These are phyloP conservation scores for Aquilaria sinensis DNA, from an alignment of 345 rosid species.

Conservation along the genomic window DNA sequence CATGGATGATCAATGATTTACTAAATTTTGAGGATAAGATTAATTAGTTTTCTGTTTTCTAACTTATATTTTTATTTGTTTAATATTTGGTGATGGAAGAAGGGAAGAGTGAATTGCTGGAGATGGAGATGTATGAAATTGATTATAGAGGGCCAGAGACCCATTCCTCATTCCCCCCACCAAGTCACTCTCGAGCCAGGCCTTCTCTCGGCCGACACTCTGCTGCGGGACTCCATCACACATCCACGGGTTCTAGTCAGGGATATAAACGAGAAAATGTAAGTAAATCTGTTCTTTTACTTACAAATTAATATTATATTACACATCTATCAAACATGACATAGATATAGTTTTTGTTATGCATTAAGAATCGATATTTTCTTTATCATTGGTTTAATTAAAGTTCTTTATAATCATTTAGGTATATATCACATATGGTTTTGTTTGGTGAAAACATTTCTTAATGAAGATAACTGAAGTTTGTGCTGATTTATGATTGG, in stretches of 20 bases:
- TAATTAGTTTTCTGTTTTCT: too few species aligned
- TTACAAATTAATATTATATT: not conserved
- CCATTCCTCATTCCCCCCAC: slow-evolving; percentile 21
- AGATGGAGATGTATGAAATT: slow-evolving; percentile 17
- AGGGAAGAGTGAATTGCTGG: not conserved
- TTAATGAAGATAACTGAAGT: too few species aligned
- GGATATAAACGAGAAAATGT: not conserved
- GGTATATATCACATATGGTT: too few species aligned
- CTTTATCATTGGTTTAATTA: too few species aligned
- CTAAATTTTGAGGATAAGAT: too few species aligned
- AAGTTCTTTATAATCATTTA: too few species aligned
- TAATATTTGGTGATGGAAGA: not conserved
- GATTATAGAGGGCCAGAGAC: slow-evolving; percentile 30
- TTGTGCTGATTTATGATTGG: too few species aligned
- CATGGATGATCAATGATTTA: too few species aligned
- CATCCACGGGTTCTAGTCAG: not conserved
- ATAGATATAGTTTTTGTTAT: too few species aligned
- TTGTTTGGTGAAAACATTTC: too few species aligned
- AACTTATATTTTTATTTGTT: not conserved
- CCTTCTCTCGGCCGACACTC: not conserved
- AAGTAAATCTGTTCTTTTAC: not conserved
- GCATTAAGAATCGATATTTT: too few species aligned
- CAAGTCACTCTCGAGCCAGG: not conserved
- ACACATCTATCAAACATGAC: not conserved
- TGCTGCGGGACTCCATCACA: not conserved